phyloP scores from a whole-genome alignment of 2,329 filamentous ascomycete species.

The Pseudocercospora cruenta region DNA sequence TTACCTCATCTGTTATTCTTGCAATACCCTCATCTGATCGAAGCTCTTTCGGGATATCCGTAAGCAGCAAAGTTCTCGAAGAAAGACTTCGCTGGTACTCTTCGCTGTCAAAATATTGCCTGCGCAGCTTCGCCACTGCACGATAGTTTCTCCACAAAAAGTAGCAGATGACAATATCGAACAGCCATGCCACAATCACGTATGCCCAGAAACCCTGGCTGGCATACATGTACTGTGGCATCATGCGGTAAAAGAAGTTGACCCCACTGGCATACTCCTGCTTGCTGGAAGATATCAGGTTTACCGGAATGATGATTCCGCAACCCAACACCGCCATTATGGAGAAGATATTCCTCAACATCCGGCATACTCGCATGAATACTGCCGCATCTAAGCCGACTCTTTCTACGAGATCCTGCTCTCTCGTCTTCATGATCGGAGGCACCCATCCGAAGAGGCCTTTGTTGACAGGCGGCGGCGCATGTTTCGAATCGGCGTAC shows the following conservation, averaged over 20 bases:
- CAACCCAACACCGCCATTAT: constrained; percentile 73
- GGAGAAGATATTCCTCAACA: constrained; percentile 90
- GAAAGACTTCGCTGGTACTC: constrained; percentile 90
- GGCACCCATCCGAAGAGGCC: constrained; percentile 85
- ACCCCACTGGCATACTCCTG: constrained; percentile 32
- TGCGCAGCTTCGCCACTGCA: constrained; percentile 70
- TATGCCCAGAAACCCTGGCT: constrained; percentile 59
- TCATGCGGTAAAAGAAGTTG: constrained; percentile 60
- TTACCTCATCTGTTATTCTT: constrained; percentile 77
- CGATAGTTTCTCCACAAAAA: constrained; percentile 93
- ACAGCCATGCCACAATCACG: constrained; percentile 63
- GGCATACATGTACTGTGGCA: constrained; percentile 54
- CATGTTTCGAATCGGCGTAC: constrained; percentile 86
- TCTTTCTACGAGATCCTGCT: constrained; percentile 75
- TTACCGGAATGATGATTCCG: constrained; percentile 78
- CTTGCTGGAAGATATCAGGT: constrained; percentile 47
- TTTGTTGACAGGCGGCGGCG: constrained; percentile 82
- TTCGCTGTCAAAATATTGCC: constrained; percentile 78
- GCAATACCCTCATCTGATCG: constrained; percentile 86
- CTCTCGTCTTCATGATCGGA: constrained; percentile 76
- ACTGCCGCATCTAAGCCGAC: constrained; percentile 89
- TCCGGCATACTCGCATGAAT: constrained; percentile 84
- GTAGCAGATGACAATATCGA: constrained; percentile 73
- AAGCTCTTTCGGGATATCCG: constrained; percentile 77
- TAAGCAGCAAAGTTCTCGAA: constrained; percentile 70